phyloP scores from a whole-genome alignment of 2,329 filamentous ascomycete species.

The Thyridium curvatum region DNA sequence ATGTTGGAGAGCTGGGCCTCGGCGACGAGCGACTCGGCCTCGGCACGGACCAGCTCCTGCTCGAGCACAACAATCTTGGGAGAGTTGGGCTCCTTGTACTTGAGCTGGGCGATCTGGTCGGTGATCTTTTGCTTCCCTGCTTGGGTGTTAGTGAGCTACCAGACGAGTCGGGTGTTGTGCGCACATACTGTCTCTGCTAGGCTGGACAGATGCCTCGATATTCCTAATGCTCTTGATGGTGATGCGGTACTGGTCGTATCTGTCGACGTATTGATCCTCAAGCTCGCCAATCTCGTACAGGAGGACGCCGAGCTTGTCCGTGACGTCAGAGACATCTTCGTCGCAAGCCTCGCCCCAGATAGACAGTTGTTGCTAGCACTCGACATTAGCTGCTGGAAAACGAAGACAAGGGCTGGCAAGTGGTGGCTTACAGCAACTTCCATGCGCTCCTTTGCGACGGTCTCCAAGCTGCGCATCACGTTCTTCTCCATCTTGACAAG shows the following conservation, averaged over 20 bases:
- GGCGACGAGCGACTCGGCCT: slow-evolving; percentile 97
- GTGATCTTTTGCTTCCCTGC: slow-evolving; percentile 97
- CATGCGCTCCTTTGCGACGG: slow-evolving; percentile 93
- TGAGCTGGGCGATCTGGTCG: slow-evolving; percentile 96
- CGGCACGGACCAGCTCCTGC: slow-evolving; percentile 95
- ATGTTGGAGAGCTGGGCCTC: slow-evolving; percentile 99
- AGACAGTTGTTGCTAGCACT: slow-evolving; percentile 85
- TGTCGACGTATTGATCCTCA: slow-evolving; percentile 96
- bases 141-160: slow-evolving; percentile 4
- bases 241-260: slow-evolving; percentile 97
- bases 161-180: neutral
- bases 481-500: slow-evolving; percentile 99
- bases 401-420: slow-evolving; percentile 1
- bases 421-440: slow-evolving; percentile 78
- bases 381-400: slow-evolving; percentile 3
- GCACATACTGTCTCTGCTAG: slow-evolving; percentile 84
- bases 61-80: slow-evolving; percentile 96
- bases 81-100: slow-evolving; percentile 99
- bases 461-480: slow-evolving; percentile 96
- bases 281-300: slow-evolving; percentile 98
- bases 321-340: slow-evolving; percentile 97
- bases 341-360: slow-evolving; percentile 95
- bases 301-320: slow-evolving; percentile 95
- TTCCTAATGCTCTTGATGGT: slow-evolving; percentile 99
- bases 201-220: slow-evolving; percentile 97